Evolutionary conservation across 1,284 basidiomycete species (phyloP).

Genomic region (Sanghuangporus baumii): DNA sequence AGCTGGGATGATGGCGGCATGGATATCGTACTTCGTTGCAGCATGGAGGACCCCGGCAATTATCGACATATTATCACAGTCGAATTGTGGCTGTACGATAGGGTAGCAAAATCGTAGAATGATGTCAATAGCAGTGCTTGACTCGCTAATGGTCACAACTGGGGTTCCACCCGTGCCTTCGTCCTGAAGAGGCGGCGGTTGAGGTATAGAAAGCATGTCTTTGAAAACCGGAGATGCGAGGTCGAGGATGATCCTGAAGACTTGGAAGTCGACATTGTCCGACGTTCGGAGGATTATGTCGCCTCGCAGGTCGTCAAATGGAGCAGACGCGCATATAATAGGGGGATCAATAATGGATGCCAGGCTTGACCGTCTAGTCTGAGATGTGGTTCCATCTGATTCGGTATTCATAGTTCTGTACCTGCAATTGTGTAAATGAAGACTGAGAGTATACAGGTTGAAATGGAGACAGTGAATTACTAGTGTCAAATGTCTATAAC

Average conservation of each 20-base stretch:
- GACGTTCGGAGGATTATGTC: slow-evolving; percentile 12
- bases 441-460: no score
- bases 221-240: slow-evolving; percentile 7
- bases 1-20: background rate
- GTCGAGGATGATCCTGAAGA: slow-evolving; percentile 6
- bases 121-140: background rate
- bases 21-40: slow-evolving; percentile 4
- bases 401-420: background rate
- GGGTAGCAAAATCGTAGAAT: slow-evolving; percentile 3
- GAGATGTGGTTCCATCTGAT: background rate
- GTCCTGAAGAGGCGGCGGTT: background rate
- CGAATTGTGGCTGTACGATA: background rate
- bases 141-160: background rate
- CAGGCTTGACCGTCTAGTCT: background rate
- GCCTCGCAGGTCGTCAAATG: slow-evolving; percentile 11
- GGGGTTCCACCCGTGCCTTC: background rate
- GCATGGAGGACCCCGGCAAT: background rate
- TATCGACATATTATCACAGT: background rate
- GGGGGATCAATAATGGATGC: background rate
- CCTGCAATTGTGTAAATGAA: no score
- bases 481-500: no score
- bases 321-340: background rate
- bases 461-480: no score
- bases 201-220: slow-evolving; percentile 12
- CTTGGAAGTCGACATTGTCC: slow-evolving; percentile 7